Evolutionary conservation across 108 stramenopile species (phyloP).

Genomic region (Chaetoceros muelleri): DNA sequence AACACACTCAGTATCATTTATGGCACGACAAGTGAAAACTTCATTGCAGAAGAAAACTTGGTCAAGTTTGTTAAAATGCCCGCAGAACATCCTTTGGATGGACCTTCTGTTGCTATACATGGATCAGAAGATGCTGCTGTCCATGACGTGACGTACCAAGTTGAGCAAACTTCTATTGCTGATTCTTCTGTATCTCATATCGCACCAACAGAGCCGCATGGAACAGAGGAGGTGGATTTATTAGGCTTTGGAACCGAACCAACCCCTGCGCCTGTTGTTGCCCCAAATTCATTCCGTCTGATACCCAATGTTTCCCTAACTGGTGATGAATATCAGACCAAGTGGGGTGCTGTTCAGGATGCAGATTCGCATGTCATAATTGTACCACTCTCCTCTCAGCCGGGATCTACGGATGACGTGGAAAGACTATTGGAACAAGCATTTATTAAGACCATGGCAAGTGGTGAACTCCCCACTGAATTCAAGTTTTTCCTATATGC

Average conservation of each 20-base stretch:
- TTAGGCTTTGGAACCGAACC: constrained; percentile 59
- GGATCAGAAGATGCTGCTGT: constrained; percentile 7
- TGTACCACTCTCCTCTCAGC: constrained; percentile 30
- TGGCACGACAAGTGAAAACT: constrained; percentile 82
- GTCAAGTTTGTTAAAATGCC: constrained; percentile 65
- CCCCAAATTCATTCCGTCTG: constrained; percentile 23
- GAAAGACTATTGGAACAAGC: constrained; percentile 40
- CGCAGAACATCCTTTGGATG: constrained; percentile 58
- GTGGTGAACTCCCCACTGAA: constrained; percentile 76
- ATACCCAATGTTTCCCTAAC: constrained; percentile 44
- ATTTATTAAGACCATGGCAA: constrained; percentile 78
- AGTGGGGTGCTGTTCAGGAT: constrained; percentile 72
- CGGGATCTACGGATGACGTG: constrained; percentile 44
- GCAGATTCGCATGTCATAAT: constrained; percentile 47
- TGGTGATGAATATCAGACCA: constrained; percentile 74
- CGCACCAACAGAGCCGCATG: constrained; percentile 6
- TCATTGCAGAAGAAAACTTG: constrained; percentile 77
- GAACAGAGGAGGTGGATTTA: constrained; percentile 31
- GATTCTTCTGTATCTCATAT: constrained; percentile 6
- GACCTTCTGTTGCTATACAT: background rate
- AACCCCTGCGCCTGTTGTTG: constrained; percentile 21
- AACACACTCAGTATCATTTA: constrained; percentile 94
- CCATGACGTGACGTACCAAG: constrained; percentile 6
- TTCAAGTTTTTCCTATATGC: constrained; percentile 89
- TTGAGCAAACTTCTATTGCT: constrained; percentile 3